A percentile compares a stretch with the other conserved stretches of the same genome.
Evolutionary conservation across 1,139 yeast genomes (phyloP).

Genomic region (Candida sp.): DNA sequence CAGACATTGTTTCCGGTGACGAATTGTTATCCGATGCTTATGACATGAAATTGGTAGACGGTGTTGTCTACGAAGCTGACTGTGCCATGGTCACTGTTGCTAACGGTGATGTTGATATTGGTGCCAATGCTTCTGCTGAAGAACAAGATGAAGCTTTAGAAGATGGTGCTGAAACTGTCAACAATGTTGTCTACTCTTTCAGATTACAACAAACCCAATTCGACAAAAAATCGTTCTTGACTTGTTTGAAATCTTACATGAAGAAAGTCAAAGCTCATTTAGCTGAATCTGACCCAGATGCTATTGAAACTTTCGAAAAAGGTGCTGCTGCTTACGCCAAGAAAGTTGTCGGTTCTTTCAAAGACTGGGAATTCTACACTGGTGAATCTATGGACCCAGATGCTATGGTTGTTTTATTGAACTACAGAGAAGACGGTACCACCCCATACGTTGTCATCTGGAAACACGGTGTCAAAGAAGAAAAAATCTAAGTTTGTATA

Average conservation of each 20-base stretch:
- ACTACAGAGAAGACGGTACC: conserved; percentile 99
- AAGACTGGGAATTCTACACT: conserved; percentile 99
- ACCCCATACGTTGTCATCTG: conserved; percentile 98
- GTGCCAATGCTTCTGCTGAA: conserved; percentile 99
- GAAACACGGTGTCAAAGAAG: conserved; percentile 95
- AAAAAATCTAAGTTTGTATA: conserved; percentile 65
- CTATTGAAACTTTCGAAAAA: conserved; percentile 85
- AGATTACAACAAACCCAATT: conserved; percentile 93
- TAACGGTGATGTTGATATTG: conserved; percentile 89
- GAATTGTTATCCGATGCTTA: conserved; percentile 98
- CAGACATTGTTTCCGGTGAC: conserved; percentile 88
- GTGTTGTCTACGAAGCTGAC: conserved; percentile 94
- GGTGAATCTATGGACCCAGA: conserved; percentile 99
- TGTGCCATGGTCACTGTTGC: conserved; percentile 87
- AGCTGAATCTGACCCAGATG: conserved; percentile 86
- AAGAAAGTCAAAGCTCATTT: conserved; percentile 88
- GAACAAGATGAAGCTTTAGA: conserved; percentile 80
- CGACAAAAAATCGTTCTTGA: conserved; percentile 96
- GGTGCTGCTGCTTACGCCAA: conserved; percentile 95
- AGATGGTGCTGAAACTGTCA: conserved; percentile 83
- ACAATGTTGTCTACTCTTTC: conserved; percentile 98
- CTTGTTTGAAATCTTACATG: conserved; percentile 99
- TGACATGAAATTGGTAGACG: conserved; percentile 82
- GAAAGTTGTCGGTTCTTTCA: conserved; percentile 92
- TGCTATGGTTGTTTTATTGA: conserved; percentile 94